These are phyloP conservation scores for Dioscorea cayenensis DNA, from an alignment of 116 monocot genomes.

Conservation along the genomic window DNA sequence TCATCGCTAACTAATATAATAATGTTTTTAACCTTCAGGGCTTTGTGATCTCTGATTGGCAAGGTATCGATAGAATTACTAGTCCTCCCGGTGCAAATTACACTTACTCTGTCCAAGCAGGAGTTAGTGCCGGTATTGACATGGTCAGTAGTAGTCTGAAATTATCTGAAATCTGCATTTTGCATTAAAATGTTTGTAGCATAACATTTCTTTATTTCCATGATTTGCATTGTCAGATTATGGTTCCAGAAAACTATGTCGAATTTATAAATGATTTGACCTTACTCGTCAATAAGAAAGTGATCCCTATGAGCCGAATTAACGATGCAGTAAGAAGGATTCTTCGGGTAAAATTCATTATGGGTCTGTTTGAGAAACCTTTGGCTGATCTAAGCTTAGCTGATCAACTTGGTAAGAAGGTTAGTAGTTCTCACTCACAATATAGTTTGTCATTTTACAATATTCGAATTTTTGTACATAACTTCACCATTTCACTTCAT, in stretches of 20 bases:
- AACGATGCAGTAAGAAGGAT: conserved; percentile 37
- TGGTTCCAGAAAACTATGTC: conserved; percentile 22
- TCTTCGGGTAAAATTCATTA: conserved; percentile 24
- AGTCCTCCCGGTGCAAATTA: conserved; percentile 32
- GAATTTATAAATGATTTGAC: conserved; percentile 22
- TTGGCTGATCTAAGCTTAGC: conserved; percentile 16
- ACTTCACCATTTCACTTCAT: not conserved
- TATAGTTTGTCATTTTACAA: not conserved
- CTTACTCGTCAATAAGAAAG: conserved; percentile 12
- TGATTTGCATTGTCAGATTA: conserved; percentile 15
- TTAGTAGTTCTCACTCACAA: not conserved
- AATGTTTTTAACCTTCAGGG: conserved; percentile 21
- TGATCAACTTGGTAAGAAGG: conserved; percentile 23
- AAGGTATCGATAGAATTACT: conserved; percentile 51
- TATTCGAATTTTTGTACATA: not conserved
- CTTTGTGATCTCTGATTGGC: conserved; percentile 55
- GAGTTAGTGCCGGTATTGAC: conserved; percentile 50
- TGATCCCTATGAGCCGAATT: conserved; percentile 28
- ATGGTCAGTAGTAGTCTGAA: conserved; percentile 30
- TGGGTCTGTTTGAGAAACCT: conserved; percentile 38
- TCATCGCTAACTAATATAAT: not conserved
- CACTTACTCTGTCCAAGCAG: conserved; percentile 30
- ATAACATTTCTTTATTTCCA: not conserved
- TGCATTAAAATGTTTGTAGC: too few species aligned
- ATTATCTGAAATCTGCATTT: not conserved